Conservation (phyloP, 225 moss, liverwort and hornwort genomes). For the Sphagnum contortum region DNA sequence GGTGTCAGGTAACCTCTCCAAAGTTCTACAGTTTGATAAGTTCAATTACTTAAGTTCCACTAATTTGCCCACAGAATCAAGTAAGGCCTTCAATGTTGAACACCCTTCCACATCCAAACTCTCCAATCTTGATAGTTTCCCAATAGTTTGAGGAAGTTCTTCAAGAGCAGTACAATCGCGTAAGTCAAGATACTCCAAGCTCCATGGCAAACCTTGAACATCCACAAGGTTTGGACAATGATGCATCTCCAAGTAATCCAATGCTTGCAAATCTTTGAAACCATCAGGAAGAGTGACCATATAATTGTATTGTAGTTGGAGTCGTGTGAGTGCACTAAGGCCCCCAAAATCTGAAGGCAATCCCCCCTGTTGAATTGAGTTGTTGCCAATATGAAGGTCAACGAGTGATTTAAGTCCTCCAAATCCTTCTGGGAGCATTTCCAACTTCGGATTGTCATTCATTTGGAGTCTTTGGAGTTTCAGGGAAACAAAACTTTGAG, state of each 20-base stretch:
- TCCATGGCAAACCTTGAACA: conserved; percentile 7
- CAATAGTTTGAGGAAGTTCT: too few species aligned
- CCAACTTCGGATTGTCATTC: neutral
- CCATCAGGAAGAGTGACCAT: conserved; percentile 3
- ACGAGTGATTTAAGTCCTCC: neutral
- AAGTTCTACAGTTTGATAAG: too few species aligned
- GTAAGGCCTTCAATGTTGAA: too few species aligned
- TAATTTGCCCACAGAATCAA: too few species aligned
- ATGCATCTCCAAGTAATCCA: conserved; percentile 1
- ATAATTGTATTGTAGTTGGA: neutral
- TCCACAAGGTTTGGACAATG: neutral
- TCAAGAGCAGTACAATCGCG: too few species aligned
- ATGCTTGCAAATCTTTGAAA: conserved; percentile 1
- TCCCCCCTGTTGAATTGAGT: conserved; percentile 1
- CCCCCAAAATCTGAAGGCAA: neutral
- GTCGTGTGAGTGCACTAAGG: neutral
- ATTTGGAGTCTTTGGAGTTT: neutral
- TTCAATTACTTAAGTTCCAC: too few species aligned
- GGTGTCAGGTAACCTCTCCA: too few species aligned
- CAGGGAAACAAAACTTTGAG: neutral
- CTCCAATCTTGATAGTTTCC: too few species aligned
- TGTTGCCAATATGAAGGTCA: neutral
- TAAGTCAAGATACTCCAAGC: conserved; percentile 4
- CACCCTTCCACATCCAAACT: too few species aligned
- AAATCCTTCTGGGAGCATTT: neutral